Conservation (phyloP, 345 rosid genomes). For the Sapria himalayana region DNA sequence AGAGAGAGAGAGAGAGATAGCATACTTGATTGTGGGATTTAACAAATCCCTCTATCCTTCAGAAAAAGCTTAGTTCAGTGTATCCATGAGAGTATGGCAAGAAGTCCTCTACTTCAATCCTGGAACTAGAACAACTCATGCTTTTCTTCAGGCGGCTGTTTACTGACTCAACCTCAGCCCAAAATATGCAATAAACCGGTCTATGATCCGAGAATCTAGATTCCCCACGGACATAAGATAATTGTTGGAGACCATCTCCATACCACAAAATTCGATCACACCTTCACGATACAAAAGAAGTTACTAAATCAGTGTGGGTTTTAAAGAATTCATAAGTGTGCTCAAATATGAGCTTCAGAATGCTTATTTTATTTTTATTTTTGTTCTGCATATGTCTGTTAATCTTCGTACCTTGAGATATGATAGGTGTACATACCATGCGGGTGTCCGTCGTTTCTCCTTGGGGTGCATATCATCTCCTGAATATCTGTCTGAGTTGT, state of each 20-base stretch:
- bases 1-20: no score
- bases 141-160: constrained; percentile 39
- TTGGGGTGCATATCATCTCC: constrained; percentile 64
- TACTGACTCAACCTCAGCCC: constrained; percentile 68
- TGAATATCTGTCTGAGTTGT: constrained; percentile 80
- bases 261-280: constrained; percentile 95
- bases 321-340: no score
- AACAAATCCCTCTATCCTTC: constrained; percentile 15
- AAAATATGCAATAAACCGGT: constrained; percentile 71
- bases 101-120: constrained; percentile 78
- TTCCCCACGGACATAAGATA: constrained; percentile 94
- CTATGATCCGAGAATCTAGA: constrained; percentile 96
- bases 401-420: no score
- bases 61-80: constrained; percentile 24
- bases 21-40: no score
- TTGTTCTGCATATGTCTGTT: neutral
- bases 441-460: constrained; percentile 93
- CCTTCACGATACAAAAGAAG: constrained; percentile 24
- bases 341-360: no score
- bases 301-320: neutral
- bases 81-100: constrained; percentile 44
- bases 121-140: constrained; percentile 45
- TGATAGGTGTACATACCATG: constrained; percentile 33
- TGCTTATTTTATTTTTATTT: neutral
- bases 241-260: constrained; percentile 64